phyloP scores from a whole-genome alignment of 495 filamentous ascomycete genomes.

The Xylaria castorea region DNA sequence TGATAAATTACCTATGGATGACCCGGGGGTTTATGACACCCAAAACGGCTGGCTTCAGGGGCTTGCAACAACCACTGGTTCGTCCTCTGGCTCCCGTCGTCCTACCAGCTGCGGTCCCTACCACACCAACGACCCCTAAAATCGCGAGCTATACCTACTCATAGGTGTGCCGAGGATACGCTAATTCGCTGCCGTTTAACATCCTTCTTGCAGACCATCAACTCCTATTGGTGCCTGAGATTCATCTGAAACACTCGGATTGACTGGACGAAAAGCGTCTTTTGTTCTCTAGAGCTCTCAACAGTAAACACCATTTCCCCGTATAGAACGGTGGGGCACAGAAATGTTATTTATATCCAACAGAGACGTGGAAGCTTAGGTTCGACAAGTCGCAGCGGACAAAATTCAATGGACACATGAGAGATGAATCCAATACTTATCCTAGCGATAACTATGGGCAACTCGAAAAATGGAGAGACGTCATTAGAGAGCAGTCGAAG shows the following conservation, averaged over 20 bases:
- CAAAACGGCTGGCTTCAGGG: slow-evolving; percentile 17
- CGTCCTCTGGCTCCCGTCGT: neutral
- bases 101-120: neutral
- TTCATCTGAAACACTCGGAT: slow-evolving; percentile 19
- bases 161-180: slow-evolving; percentile 4
- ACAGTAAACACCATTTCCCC: slow-evolving; percentile 17
- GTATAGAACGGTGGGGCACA: neutral
- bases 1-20: slow-evolving; percentile 20
- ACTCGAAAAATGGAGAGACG: neutral
- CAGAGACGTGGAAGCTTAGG: neutral
- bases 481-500: neutral
- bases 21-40: neutral
- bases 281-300: neutral
- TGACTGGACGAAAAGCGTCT: slow-evolving; percentile 2
- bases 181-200: neutral
- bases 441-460: neutral
- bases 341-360: slow-evolving; percentile 11
- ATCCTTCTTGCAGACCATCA: neutral
- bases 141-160: slow-evolving; percentile 10
- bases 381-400: neutral
- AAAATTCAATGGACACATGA: neutral
- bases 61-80: slow-evolving; percentile 11
- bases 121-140: slow-evolving; percentile 17
- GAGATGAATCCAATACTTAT: neutral
- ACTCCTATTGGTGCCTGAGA: slow-evolving; percentile 17